Evolutionary conservation across 2,329 filamentous ascomycete species (phyloP).

Genomic region (Penicillium digitatum): DNA sequence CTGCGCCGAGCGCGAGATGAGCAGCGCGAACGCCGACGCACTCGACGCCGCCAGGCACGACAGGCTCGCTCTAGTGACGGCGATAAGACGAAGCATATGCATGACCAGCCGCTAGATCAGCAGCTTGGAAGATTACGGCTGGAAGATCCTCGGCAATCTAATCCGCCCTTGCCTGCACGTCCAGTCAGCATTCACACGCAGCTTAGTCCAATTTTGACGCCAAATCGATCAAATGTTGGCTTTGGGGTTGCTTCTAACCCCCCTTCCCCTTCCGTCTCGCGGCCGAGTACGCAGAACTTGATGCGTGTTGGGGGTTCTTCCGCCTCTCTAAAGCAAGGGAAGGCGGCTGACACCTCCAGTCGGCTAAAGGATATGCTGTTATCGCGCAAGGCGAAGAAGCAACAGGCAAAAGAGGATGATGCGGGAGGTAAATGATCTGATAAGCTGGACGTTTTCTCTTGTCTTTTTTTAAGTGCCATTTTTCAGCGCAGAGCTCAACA

Average conservation of each 20-base stretch:
- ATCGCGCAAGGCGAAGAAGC: conserved; percentile 17
- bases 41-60: conserved; percentile 23
- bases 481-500: background rate
- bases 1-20: conserved; percentile 36
- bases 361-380: conserved; percentile 21
- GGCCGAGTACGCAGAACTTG: conserved; percentile 11
- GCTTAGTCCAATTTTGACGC: background rate
- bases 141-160: background rate
- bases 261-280: conserved; percentile 6
- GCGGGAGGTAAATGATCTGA: background rate
- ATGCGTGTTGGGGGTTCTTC: conserved; percentile 6
- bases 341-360: conserved; percentile 4
- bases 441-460: background rate
- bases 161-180: background rate
- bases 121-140: conserved; percentile 1
- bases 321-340: conserved; percentile 10
- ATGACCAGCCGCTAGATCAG: conserved; percentile 17
- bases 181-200: conserved; percentile 6
- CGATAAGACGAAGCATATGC: background rate
- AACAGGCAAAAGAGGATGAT: conserved; percentile 5
- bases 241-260: background rate
- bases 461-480: background rate
- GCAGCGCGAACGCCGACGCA: conserved; percentile 29
- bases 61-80: conserved; percentile 12
- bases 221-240: background rate